These are phyloP conservation scores for Musa beccarii DNA, from an alignment of 176 grass and related monocot species.

Conservation along the genomic window DNA sequence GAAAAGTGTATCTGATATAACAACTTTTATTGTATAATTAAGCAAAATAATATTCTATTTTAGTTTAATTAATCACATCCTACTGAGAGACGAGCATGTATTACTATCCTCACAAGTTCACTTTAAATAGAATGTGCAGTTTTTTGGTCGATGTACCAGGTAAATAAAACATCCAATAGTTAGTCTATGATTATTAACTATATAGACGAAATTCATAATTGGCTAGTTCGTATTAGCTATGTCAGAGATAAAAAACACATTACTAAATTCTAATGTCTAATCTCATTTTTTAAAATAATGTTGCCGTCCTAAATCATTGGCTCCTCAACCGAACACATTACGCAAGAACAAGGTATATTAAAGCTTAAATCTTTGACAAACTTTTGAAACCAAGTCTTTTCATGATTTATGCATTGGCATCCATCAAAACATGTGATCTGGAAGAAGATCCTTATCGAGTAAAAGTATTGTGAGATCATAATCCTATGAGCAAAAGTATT, in stretches of 20 bases:
- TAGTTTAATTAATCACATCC: not conserved
- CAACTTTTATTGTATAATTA: not conserved
- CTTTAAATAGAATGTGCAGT: not conserved
- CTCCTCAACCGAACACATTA: slow-evolving; percentile 80
- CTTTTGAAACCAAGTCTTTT: not conserved
- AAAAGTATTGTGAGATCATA: too few species aligned
- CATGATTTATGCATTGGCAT: not conserved
- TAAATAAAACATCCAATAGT: too few species aligned
- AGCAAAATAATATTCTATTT: not conserved
- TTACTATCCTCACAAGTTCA: not conserved
- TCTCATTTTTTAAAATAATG: slow-evolving; percentile 48
- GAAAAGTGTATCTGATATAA: not conserved
- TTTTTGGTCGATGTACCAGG: not conserved
- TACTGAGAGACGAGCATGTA: not conserved
- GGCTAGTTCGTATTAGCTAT: not conserved
- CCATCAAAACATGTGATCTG: not conserved
- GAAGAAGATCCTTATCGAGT: too few species aligned
- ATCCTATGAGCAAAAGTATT: too few species aligned
- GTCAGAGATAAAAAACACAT: not conserved
- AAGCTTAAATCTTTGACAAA: slow-evolving; percentile 3
- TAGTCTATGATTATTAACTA: not conserved
- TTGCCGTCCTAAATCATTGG: slow-evolving; percentile 72
- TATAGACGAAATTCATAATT: not conserved
- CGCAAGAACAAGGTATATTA: slow-evolving; percentile 68
- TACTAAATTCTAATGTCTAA: not conserved